Evolutionary conservation across 371 early-diverging fungal species (phyloP).

Genomic region (Coemansia sp.): DNA sequence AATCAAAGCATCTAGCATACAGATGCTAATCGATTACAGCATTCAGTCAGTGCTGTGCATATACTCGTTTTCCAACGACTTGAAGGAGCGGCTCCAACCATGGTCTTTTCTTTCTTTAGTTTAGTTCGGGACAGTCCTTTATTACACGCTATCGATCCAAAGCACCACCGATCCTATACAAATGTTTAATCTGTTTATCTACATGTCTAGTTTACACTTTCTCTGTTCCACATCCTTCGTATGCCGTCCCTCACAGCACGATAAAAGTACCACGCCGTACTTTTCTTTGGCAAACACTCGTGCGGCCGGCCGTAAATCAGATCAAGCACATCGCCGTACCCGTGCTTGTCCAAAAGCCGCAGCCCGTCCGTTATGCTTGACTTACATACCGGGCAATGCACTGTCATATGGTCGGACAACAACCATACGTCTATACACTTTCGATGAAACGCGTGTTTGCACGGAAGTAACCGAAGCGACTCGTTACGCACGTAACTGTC

Average conservation of each 20-base stretch:
- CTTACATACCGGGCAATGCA: slow-evolving; percentile 81
- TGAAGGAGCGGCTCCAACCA: too few species aligned
- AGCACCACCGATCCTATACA: too few species aligned
- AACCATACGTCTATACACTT: slow-evolving; percentile 90
- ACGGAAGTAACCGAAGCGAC: slow-evolving; percentile 66
- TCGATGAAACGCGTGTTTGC: slow-evolving; percentile 82
- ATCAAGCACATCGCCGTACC: slow-evolving; percentile 27
- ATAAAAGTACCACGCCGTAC: slow-evolving; percentile 2
- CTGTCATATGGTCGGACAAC: slow-evolving; percentile 63
- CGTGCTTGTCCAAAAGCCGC: slow-evolving; percentile 24
- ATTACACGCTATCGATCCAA: too few species aligned
- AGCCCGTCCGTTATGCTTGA: slow-evolving; percentile 34
- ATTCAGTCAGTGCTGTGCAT: too few species aligned
- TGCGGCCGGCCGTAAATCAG: neutral
- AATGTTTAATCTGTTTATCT: neutral
- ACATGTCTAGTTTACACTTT: neutral
- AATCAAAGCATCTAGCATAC: too few species aligned
- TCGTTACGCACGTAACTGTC: slow-evolving; percentile 65
- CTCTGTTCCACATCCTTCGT: neutral
- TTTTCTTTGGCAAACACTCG: neutral
- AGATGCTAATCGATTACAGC: too few species aligned
- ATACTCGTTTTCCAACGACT: too few species aligned
- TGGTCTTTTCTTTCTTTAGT: too few species aligned
- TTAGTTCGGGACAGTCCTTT: too few species aligned
- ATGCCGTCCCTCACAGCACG: neutral